A percentile compares a stretch with the other conserved stretches of the same genome.
These are phyloP conservation scores for Colletotrichum sp. DNA, from an alignment of 2,329 filamentous ascomycete species.

Conservation along the genomic window DNA sequence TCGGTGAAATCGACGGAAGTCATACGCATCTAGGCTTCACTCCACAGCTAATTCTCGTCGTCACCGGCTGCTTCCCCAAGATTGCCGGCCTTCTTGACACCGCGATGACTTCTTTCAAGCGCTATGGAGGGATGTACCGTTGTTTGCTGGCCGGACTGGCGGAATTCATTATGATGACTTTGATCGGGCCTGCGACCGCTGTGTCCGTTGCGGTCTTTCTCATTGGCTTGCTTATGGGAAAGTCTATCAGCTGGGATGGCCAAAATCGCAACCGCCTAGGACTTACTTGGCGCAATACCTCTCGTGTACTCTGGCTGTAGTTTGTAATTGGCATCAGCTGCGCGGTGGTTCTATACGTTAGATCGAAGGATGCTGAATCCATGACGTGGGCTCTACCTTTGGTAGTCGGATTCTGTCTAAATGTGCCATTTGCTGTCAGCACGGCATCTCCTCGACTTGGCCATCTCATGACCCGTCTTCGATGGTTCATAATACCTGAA, in stretches of 20 bases:
- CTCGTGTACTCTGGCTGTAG: background rate
- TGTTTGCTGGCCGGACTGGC: background rate
- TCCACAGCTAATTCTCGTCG: background rate
- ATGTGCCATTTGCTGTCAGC: background rate
- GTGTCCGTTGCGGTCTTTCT: background rate
- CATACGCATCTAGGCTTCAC: background rate
- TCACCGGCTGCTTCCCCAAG: background rate
- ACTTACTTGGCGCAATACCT: background rate
- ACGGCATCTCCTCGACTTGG: background rate
- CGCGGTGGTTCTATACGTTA: background rate
- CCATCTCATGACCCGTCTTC: background rate
- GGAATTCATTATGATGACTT: background rate
- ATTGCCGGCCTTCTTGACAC: background rate
- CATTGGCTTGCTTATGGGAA: background rate
- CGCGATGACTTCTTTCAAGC: background rate
- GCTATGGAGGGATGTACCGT: background rate
- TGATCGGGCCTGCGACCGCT: background rate
- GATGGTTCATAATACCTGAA: background rate
- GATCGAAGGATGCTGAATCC: background rate
- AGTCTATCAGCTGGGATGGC: background rate
- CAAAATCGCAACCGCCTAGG: background rate
- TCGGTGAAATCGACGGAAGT: rapidly evolving
- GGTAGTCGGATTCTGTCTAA: background rate
- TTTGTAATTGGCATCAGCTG: background rate
- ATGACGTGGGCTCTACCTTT: background rate